Base-by-base conservation (phyloP, 1,139 yeast species). In the Yamadazyma dendronema region DNA sequence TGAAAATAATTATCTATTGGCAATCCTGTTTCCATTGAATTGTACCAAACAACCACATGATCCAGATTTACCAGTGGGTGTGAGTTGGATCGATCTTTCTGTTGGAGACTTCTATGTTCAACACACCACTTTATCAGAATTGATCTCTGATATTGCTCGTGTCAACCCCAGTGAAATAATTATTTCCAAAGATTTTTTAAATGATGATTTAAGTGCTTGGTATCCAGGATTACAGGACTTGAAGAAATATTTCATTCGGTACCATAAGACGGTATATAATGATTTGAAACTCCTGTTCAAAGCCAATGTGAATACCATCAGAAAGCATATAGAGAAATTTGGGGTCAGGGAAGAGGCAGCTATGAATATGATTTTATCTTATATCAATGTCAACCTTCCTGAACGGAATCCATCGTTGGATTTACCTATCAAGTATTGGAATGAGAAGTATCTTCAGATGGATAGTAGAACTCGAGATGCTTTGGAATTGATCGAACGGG, bases 61-160 rank as follows among this genome's bases (percentile, higher is more conserved):
- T 44, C 65, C 70, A 0, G 73, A 70, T 34, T 49, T 72, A 48
- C 59, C 71, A 40, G 58, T 89, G 3, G 97, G 96, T 0, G 54
- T 92, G 4, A 77, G 92, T 14, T 92, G 98, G 98, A 75, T 84
- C 26, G 97, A 92, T 57, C 67, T 92, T 1, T 84, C 95, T 0
- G 79, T 92, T 1, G 97, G 97, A 0, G 82, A 79, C 26, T 77
- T 88, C 34, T 78, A 70, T 50, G 81, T 81, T 3, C 85, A 85
- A 49, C 77, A 77, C 31, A 79, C 89, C 0, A 72, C 75, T 0
- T 52, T 77, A 15, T 67, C 63, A 4, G 74, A 74, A n/a, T 54
- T 86, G 4, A 63, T 74, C 40, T 69, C 84, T 3, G 86, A 81
- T 42, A 57, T 86, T 2, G 65, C 86, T 0, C 62, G 94, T 30